phyloP scores from a whole-genome alignment of 352 stramenopile species.

The Pythium sukuiense region DNA sequence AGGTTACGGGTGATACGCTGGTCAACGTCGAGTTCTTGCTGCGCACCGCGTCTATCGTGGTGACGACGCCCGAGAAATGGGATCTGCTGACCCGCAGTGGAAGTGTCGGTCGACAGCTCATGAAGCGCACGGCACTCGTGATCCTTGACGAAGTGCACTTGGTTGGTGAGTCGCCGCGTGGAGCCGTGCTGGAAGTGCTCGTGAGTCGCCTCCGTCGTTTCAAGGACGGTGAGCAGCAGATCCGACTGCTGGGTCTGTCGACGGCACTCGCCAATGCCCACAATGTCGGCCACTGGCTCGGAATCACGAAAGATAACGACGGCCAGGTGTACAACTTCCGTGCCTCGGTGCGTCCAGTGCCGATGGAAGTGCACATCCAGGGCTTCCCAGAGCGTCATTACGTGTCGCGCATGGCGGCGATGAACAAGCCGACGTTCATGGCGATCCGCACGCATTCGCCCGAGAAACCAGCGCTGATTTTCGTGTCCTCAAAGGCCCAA shows the following conservation, averaged over 20 bases:
- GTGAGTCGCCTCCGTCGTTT: conserved; percentile 80
- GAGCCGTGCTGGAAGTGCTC: conserved; percentile 92
- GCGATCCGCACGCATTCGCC: conserved; percentile 95
- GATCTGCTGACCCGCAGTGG: conserved; percentile 95
- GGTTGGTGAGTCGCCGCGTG: conserved; percentile 92
- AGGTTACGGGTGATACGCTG: conserved; percentile 96
- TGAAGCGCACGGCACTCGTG: conserved; percentile 84
- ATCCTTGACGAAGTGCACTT: conserved; percentile 99
- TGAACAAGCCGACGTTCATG: conserved; percentile 99
- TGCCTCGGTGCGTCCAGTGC: conserved; percentile 94
- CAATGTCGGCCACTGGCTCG: conserved; percentile 97
- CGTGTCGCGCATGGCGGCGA: conserved; percentile 97
- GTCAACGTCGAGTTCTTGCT: conserved; percentile 91
- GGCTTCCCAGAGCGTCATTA: conserved; percentile 97
- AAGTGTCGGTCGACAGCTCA: conserved; percentile 63
- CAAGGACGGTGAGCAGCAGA: conserved; percentile 54
- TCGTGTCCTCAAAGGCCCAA: conserved; percentile 98
- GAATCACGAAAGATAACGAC: conserved; percentile 76
- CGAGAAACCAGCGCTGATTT: conserved; percentile 95
- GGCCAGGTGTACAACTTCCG: conserved; percentile 94
- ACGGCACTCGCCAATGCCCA: conserved; percentile 96
- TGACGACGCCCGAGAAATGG: conserved; percentile 98
- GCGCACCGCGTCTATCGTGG: conserved; percentile 93
- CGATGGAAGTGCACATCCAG: conserved; percentile 96
- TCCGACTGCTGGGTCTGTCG: conserved; percentile 95